Conservation (phyloP, 2,329 filamentous ascomycete species). For the Colletotrichum tropicale region DNA sequence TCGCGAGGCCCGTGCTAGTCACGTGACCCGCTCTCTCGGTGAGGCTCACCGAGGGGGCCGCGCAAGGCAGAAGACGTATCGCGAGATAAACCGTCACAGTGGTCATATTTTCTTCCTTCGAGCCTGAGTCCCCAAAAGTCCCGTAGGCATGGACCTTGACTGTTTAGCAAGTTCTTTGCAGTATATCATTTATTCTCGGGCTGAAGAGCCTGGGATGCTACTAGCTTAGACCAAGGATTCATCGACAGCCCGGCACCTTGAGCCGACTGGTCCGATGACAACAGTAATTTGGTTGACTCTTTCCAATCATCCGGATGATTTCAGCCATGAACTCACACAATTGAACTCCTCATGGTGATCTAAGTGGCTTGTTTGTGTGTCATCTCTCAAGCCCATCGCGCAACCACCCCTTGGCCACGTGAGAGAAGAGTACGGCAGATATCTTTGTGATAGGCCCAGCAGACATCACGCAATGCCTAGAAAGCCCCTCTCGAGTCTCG, state of each 20-base stretch:
- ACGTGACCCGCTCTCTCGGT: no score
- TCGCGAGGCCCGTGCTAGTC: no score
- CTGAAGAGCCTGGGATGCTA: not conserved
- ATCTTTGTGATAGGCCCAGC: not conserved
- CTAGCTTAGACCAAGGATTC: not conserved
- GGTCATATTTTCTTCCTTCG: no score
- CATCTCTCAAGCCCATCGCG: not conserved
- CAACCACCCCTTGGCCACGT: not conserved
- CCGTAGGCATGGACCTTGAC: not conserved
- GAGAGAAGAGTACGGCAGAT: not conserved
- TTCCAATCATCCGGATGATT: no score
- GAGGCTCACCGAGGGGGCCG: no score
- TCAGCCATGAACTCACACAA: no score
- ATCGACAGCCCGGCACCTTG: rapidly evolving
- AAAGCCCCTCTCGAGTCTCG: not conserved
- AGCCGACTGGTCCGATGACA: not conserved
- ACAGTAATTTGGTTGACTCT: no score
- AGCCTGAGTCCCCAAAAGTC: no score
- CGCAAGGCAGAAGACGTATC: no score
- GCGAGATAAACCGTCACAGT: no score
- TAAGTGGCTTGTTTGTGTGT: not conserved
- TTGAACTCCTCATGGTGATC: not conserved
- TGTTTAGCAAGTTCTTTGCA: not conserved
- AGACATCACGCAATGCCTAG: not conserved
- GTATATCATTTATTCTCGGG: not conserved